Evolutionary conservation across 352 stramenopile species (phyloP).

Genomic region (Phytophthora nicotianae): DNA sequence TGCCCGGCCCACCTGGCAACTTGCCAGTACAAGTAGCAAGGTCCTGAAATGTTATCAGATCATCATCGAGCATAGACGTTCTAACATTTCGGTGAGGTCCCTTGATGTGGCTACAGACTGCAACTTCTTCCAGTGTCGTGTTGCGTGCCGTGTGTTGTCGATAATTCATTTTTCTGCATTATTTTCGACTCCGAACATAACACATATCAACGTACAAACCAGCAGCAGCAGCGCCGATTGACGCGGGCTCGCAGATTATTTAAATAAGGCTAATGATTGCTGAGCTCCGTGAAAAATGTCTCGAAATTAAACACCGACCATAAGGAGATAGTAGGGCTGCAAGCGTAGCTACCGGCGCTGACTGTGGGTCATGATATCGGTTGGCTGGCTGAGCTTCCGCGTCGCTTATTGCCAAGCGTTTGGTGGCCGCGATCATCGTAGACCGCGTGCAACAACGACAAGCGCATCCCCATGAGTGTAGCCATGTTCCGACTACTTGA

Average conservation of each 20-base stretch:
- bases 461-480: slow-evolving; percentile 21
- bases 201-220: neutral
- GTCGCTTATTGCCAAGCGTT: slow-evolving; percentile 6
- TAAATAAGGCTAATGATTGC: no score
- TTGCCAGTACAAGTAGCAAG: no score
- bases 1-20: no score
- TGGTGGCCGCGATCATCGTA: slow-evolving; percentile 8
- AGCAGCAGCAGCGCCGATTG: neutral
- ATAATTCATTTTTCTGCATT: neutral
- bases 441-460: slow-evolving; percentile 7
- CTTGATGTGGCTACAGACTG: neutral
- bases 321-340: slow-evolving; percentile 1
- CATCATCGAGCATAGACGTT: no score
- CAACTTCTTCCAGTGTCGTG: neutral
- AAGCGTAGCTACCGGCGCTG: neutral
- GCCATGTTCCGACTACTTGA: slow-evolving; percentile 38
- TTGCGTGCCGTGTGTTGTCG: neutral
- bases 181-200: neutral
- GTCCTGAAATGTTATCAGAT: no score
- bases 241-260: no score
- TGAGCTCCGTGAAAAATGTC: neutral
- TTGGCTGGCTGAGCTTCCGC: slow-evolving; percentile 3
- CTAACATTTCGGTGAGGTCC: neutral
- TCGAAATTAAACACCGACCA: neutral
- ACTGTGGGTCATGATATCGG: no score